phyloP scores from a whole-genome alignment of 306 rosid species.

The Morella rubra region DNA sequence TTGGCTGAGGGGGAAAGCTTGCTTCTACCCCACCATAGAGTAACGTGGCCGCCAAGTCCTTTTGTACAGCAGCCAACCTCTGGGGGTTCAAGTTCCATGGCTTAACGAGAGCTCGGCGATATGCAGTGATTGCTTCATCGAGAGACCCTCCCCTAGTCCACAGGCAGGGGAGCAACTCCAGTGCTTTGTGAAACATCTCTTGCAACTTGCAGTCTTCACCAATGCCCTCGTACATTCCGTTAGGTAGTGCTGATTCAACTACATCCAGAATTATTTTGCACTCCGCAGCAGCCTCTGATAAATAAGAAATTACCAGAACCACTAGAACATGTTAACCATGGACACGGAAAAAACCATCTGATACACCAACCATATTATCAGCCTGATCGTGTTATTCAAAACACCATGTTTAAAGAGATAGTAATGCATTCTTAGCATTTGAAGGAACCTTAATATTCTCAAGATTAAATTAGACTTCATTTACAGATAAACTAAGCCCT shows the following conservation, averaged over 20 bases:
- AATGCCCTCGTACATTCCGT: constrained; percentile 65
- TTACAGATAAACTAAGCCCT: background rate
- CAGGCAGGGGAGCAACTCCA: constrained; percentile 73
- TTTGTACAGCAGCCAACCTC: constrained; percentile 65
- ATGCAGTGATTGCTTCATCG: constrained; percentile 73
- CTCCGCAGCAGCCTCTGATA: constrained; percentile 78
- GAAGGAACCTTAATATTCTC: background rate
- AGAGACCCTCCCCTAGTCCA: constrained; percentile 74
- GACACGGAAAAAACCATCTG: constrained; percentile 15
- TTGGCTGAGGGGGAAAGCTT: constrained; percentile 54
- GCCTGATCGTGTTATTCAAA: constrained; percentile 16
- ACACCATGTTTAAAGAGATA: constrained; percentile 12
- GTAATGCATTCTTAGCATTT: background rate
- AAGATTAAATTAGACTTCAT: background rate
- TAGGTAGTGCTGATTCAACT: constrained; percentile 74
- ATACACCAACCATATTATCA: constrained; percentile 10
- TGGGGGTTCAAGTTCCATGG: constrained; percentile 80
- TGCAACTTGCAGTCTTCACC: constrained; percentile 82
- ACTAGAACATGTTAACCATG: constrained; percentile 6
- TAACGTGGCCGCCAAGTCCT: constrained; percentile 66
- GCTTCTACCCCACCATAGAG: constrained; percentile 83
- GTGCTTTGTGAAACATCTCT: constrained; percentile 77
- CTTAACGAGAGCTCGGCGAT: constrained; percentile 63
- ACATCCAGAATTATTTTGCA: constrained; percentile 82
- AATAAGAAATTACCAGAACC: constrained; percentile 30